phyloP scores from a whole-genome alignment of 768 basidiomycete species.

The Plicaturopsis crispa region DNA sequence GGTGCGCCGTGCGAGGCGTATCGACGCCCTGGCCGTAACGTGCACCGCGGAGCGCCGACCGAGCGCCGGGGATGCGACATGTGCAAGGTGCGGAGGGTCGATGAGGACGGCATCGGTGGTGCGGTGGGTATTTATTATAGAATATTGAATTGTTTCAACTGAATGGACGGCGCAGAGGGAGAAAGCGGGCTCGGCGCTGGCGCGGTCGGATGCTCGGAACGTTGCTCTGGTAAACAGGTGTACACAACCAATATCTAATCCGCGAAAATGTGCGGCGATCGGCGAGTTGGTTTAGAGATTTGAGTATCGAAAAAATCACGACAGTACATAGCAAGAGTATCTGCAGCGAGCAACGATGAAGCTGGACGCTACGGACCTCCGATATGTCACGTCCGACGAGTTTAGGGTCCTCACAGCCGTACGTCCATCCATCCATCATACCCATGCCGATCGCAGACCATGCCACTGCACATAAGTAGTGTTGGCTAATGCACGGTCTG shows the following conservation, averaged over 20 bases:
- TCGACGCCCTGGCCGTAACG: slow-evolving; percentile 37
- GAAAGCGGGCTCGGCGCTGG: no score
- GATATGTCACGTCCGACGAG: slow-evolving; percentile 88
- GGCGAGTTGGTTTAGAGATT: no score
- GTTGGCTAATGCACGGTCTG: slow-evolving; percentile 5
- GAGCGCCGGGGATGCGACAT: slow-evolving; percentile 24
- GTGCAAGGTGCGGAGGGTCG: slow-evolving; percentile 20
- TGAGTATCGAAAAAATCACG: no score
- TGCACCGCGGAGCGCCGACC: no score
- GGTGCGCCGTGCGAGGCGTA: slow-evolving; percentile 73
- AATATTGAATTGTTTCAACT: no score
- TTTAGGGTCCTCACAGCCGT: slow-evolving; percentile 97
- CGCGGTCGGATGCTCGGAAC: slow-evolving; percentile 42
- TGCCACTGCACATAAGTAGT: no score
- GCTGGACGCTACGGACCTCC: slow-evolving; percentile 88
- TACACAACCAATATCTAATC: neutral
- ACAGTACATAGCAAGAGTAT: no score
- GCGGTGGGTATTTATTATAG: slow-evolving; percentile 39
- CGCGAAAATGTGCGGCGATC: slow-evolving; percentile 2
- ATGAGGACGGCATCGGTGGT: slow-evolving; percentile 24
- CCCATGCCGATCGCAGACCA: neutral
- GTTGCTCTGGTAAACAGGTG: slow-evolving; percentile 17
- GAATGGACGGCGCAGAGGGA: no score
- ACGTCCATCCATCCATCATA: slow-evolving; percentile 5
- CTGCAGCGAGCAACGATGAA: slow-evolving; percentile 52